Conservation (phyloP, 345 rosid genomes). For the Euphorbia tirucalli region DNA sequence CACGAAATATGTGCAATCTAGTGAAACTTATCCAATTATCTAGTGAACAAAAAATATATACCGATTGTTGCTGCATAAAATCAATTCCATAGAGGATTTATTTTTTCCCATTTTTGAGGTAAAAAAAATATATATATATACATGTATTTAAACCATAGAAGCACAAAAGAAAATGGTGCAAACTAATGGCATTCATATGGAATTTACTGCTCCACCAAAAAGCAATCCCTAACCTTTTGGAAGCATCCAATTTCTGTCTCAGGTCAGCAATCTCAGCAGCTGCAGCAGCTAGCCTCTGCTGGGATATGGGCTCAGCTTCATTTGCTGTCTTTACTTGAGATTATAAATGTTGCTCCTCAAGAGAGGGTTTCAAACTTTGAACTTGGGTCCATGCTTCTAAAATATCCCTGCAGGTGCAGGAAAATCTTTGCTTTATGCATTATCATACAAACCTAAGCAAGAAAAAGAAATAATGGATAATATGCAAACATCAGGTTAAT, state of each 20-base stretch:
- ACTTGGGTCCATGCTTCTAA: conserved; percentile 80
- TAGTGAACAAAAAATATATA: no score
- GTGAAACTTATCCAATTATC: neutral
- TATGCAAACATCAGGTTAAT: conserved; percentile 3
- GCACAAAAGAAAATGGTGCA: neutral
- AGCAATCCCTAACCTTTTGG: conserved; percentile 57
- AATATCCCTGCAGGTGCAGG: conserved; percentile 51
- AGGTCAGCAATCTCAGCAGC: conserved; percentile 97
- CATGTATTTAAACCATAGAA: no score
- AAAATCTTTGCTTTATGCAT: conserved; percentile 10
- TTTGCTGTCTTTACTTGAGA: conserved; percentile 86
- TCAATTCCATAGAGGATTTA: no score
- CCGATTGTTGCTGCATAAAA: neutral
- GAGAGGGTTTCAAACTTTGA: conserved; percentile 66
- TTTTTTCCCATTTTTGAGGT: no score
- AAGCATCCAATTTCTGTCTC: conserved; percentile 76
- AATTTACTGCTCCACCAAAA: neutral
- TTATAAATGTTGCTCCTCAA: conserved; percentile 88
- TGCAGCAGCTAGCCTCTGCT: conserved; percentile 90
- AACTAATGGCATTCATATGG: neutral
- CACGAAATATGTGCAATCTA: neutral
- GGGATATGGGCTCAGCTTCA: conserved; percentile 95
- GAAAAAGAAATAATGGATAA: neutral
- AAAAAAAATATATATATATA: no score
- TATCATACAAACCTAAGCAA: neutral